Evolutionary conservation across 2,329 filamentous ascomycete genomes (phyloP), one percentile per base, ranked within the genome.

Genomic region (Cercospora beticola): DNA sequence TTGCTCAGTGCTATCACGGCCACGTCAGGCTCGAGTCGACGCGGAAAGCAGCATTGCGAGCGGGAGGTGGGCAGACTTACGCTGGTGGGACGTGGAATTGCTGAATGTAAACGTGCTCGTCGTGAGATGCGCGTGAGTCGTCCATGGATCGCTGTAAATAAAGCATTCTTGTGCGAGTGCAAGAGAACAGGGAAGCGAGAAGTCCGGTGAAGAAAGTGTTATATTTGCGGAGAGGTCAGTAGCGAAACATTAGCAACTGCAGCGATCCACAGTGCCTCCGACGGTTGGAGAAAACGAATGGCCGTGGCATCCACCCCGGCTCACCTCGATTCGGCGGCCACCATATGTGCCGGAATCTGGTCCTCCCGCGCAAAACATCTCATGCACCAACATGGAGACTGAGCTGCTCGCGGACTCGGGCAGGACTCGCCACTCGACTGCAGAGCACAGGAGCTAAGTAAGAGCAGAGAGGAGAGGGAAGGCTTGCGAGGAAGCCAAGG

Each of bases 251-350:
- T 58, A 30, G 63, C 36, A 28, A 46, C 21, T 26, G 52, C 40
- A 59, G 21, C 26, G 36, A 43, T 60, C 64, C 56, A 65, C 36
- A 65, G 64, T 33, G 59, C 31, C 33, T 28, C 64, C 56, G 64
- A 60, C 64, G n/a, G 10, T 12, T 23, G 16, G 40, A 26, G 23
- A 60, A 23, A 31, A 56, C 54, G 23, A 36, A 31, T 36, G 46
- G 56, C 36, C 56, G 56, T 57, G n/a, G 36, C 60, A n/a, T 40
- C 26, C 14, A 33, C 64, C 56, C 56, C n/a, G 54, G 62, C 46
- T 30, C n/a, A 7, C 16, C 21, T 49, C 60, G 23, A 12, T 6
- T 21, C 23, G 60, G 36, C 36, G 16, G 14, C 14, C 40, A 21
- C 23, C 28, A 63, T 28, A 23, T n/a, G 36, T 43, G 36, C n/a